Base-by-base conservation (phyloP, 2,329 filamentous ascomycete genomes). In the Phaeophleospora eucalypticola region DNA sequence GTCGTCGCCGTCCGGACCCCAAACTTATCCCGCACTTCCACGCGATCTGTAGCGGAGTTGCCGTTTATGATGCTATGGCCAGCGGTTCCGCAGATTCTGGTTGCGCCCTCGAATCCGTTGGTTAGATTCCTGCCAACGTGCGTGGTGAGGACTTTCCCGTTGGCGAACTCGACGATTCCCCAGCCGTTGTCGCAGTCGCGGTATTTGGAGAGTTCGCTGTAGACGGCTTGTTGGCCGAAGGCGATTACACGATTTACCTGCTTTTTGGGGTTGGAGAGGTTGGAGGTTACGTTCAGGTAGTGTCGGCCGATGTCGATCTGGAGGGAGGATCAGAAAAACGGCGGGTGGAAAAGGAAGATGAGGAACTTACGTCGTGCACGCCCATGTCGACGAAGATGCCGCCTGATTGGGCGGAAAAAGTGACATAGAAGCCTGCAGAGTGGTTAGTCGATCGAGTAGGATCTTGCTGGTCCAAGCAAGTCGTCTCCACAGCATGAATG, bases 111-210 rank as follows among this genome's bases (percentile, higher is more conserved):
- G 21, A 36, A 43, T 16, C 41, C 41, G 29, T 43, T 43, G 9
- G 41, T 43, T 6, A 36, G 19, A 15, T 29, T 43, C n/a, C 41
- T 27, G 8, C 32, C 34, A n/a, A 43, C 17, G 17, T 35, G 41
- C 4, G 41, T 43, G 33, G 32, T 34, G 19, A 43, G 18, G 16
- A 36, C 20, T 27, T 43, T 43, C 3, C 41, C 41, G 17, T 43
- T 43, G 17, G 41, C 41, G 34, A 43, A 43, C 18, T 43, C 41
- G 33, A 43, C 41, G 16, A 43, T 17, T 36, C 32, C 41, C 41
- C 41, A 43, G 32, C 29, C 41, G 34, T 43, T 43, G 32, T 43
- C 41, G 12, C 29, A 34, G 32, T 43, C 41, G 3, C 41, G 29
- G 33, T 18, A 43, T 19, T 43, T 43, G 6, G 32, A 17, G n/a